Percentiles rank a stretch among this genome's conserved stretches.
These are phyloP conservation scores for Neurospora tetrasperma DNA, from an alignment of 495 filamentous ascomycete genomes.

Conservation along the genomic window DNA sequence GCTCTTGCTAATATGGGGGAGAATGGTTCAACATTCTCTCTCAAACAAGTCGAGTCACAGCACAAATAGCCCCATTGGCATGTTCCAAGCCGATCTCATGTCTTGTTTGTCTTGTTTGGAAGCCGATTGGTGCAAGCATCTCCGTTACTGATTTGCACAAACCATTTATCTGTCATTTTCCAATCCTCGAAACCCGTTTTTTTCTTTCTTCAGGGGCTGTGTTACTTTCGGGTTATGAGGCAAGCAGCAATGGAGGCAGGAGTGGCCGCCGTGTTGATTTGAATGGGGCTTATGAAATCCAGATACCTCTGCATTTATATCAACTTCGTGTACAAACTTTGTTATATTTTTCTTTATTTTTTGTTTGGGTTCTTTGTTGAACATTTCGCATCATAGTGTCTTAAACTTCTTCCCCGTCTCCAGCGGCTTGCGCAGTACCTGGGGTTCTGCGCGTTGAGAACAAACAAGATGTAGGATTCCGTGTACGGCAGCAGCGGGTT, in stretches of 20 bases:
- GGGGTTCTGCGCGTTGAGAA: background rate
- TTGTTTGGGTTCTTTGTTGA: background rate
- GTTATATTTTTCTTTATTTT: constrained; percentile 1
- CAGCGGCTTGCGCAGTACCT: background rate
- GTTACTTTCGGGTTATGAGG: constrained; percentile 3
- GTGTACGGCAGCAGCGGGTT: background rate
- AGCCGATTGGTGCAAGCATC: background rate
- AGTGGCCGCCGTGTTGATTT: constrained; percentile 2
- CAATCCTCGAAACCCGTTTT: constrained; percentile 8
- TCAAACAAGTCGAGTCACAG: constrained; percentile 21
- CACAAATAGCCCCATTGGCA: constrained; percentile 30
- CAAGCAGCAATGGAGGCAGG: background rate
- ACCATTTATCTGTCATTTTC: constrained; percentile 15
- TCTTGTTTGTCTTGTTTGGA: constrained; percentile 11
- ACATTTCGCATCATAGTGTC: background rate
- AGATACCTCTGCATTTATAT: constrained; percentile 20
- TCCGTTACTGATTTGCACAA: background rate
- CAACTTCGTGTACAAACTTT: constrained; percentile 1
- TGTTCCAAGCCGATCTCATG: constrained; percentile 26
- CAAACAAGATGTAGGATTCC: background rate
- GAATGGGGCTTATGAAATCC: constrained; percentile 22
- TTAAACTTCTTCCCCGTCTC: background rate
- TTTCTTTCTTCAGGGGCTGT: constrained; percentile 14
- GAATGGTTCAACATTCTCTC: constrained; percentile 26
- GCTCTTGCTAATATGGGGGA: constrained; percentile 31